phyloP scores from a whole-genome alignment of 2,329 filamentous ascomycete species.

The Microcera coccophila region DNA sequence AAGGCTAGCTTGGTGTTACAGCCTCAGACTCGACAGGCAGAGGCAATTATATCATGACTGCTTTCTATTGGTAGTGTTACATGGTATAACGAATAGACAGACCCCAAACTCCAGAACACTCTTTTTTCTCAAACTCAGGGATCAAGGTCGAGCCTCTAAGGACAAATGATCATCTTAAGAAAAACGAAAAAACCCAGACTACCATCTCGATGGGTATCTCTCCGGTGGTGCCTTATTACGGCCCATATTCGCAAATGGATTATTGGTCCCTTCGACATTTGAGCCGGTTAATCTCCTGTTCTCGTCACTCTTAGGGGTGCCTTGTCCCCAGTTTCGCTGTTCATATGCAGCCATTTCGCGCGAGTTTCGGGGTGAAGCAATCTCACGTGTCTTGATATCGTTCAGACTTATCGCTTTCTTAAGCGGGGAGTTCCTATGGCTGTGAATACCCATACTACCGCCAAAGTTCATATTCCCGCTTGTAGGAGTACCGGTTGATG shows the following conservation, averaged over 20 bases:
- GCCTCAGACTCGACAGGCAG: no score
- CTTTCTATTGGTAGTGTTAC: no score
- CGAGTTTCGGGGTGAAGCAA: slow-evolving; percentile 53
- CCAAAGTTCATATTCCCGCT: slow-evolving; percentile 44
- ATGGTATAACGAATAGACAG: no score
- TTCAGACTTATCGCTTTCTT: slow-evolving; percentile 69
- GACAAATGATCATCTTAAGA: no score
- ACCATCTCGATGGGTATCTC: slow-evolving; percentile 38
- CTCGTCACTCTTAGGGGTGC: slow-evolving; percentile 41
- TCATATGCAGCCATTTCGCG: slow-evolving; percentile 59
- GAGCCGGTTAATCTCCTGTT: slow-evolving; percentile 26
- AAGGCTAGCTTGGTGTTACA: no score
- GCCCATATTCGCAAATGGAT: slow-evolving; percentile 39
- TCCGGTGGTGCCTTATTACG: slow-evolving; percentile 38
- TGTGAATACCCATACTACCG: slow-evolving; percentile 75
- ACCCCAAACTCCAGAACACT: no score
- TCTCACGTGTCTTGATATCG: slow-evolving; percentile 45
- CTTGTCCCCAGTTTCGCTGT: slow-evolving; percentile 40
- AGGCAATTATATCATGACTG: no score
- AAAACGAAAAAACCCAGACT: slow-evolving; percentile 6
- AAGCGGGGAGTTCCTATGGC: slow-evolving; percentile 75
- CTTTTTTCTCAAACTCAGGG: no score
- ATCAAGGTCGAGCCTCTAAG: no score
- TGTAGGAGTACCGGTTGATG: slow-evolving; percentile 22
- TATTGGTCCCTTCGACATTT: slow-evolving; percentile 24